Percentiles rank a stretch among this genome's conserved stretches.
phyloP scores from a whole-genome alignment of 2,329 filamentous ascomycete species.

The Sphaerulina musiva region DNA sequence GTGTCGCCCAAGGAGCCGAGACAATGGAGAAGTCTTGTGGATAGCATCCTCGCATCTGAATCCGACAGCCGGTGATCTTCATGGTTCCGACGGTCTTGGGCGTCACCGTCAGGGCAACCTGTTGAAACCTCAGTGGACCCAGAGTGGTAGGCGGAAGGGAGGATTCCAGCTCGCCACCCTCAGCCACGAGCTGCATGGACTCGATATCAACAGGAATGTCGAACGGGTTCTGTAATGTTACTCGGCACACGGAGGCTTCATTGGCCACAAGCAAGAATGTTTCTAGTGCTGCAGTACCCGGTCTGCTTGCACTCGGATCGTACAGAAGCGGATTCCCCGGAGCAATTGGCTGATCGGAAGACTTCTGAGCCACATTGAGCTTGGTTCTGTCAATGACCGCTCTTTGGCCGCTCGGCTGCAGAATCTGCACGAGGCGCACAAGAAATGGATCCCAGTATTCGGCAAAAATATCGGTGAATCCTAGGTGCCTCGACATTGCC shows the following conservation, averaged over 20 bases:
- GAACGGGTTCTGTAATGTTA: conserved; percentile 88
- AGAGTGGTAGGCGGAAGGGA: conserved; percentile 60
- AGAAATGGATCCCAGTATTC: conserved; percentile 98
- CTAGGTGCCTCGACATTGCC: conserved; percentile 67
- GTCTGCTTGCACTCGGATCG: conserved; percentile 75
- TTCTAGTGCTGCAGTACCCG: conserved; percentile 47
- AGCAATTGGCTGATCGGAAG: conserved; percentile 8
- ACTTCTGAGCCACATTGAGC: conserved; percentile 13
- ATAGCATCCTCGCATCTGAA: conserved; percentile 75
- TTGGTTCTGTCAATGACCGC: conserved; percentile 22
- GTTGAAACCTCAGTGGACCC: conserved; percentile 76
- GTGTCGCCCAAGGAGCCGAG: conserved; percentile 64
- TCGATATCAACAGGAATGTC: conserved; percentile 90
- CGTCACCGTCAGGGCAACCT: conserved; percentile 63
- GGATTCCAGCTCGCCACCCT: conserved; percentile 66
- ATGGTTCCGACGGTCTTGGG: conserved; percentile 62
- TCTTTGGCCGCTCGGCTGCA: conserved; percentile 34
- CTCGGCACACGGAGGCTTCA: conserved; percentile 68
- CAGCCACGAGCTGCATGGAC: conserved; percentile 65
- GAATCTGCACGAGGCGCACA: conserved; percentile 67
- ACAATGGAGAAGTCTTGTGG: conserved; percentile 82
- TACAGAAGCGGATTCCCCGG: conserved; percentile 79
- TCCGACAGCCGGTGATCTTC: conserved; percentile 67
- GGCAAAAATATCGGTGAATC: conserved; percentile 61
- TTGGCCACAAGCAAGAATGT: conserved; percentile 68